phyloP scores from a whole-genome alignment of 495 filamentous ascomycete species.

The Penicillium goetzii region DNA sequence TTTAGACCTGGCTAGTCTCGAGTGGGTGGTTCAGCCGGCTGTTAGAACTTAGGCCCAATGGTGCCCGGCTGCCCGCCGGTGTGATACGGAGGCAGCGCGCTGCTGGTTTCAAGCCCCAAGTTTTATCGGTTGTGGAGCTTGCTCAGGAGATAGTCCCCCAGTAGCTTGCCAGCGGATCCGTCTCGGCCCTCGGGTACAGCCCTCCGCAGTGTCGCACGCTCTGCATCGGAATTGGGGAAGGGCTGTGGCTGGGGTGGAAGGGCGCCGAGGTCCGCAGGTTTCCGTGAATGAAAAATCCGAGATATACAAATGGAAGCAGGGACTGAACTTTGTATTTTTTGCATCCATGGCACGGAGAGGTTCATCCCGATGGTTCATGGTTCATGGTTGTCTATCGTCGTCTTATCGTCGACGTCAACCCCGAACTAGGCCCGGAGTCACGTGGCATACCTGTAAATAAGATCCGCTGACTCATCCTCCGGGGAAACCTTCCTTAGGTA shows the following conservation, averaged over 20 bases:
- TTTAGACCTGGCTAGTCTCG: slow-evolving; percentile 6
- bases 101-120: slow-evolving; percentile 19
- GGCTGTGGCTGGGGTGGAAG: background rate
- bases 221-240: slow-evolving; percentile 1
- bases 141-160: slow-evolving; percentile 10
- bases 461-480: slow-evolving; percentile 10
- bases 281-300: background rate
- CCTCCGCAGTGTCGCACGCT: slow-evolving; percentile 10
- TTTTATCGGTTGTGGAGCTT: slow-evolving; percentile 27
- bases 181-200: slow-evolving; percentile 19
- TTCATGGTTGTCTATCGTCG: background rate
- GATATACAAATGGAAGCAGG: background rate
- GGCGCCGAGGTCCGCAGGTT: slow-evolving; percentile 11
- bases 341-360: background rate
- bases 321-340: background rate
- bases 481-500: no score
- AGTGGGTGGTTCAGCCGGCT: slow-evolving; percentile 8
- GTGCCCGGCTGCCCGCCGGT: background rate
- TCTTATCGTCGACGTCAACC: background rate
- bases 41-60: slow-evolving; percentile 16
- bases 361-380: background rate
- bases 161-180: slow-evolving; percentile 11
- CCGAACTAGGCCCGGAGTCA: slow-evolving; percentile 4
- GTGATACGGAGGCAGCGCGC: slow-evolving; percentile 12
- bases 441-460: background rate